Evolutionary conservation across 106 monocot species (phyloP).

Genomic region (Chionographis japonica): DNA sequence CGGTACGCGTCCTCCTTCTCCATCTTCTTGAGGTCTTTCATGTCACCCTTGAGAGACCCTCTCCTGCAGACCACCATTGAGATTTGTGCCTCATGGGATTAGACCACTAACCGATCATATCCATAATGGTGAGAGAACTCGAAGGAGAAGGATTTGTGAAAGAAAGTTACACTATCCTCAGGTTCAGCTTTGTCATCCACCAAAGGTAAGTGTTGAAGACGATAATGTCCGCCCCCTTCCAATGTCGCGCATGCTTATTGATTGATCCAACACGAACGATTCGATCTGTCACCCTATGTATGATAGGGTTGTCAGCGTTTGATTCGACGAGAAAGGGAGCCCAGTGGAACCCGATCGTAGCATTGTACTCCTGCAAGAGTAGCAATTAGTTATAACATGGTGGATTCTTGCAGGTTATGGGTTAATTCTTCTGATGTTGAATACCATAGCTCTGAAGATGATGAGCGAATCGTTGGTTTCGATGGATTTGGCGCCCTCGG

Average conservation of each 20-base stretch:
- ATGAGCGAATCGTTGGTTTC: constrained; percentile 7
- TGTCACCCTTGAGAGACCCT: constrained; percentile 45
- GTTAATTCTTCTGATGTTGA: neutral
- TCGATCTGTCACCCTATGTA: constrained; percentile 33
- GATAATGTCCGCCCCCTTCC: constrained; percentile 48
- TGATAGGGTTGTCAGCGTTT: constrained; percentile 49
- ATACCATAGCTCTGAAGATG: constrained; percentile 20
- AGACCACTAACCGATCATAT: no score
- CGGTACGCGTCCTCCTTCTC: constrained; percentile 52
- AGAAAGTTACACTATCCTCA: constrained; percentile 57
- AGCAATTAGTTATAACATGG: neutral
- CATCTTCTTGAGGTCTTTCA: constrained; percentile 40
- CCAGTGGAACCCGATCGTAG: constrained; percentile 57
- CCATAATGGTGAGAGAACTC: neutral
- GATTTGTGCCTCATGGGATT: no score
- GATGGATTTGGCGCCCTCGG: constrained; percentile 11
- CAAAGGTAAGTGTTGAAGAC: constrained; percentile 60
- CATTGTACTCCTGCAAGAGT: constrained; percentile 41
- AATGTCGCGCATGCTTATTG: constrained; percentile 47
- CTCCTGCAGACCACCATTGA: constrained; percentile 20
- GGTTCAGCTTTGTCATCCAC: constrained; percentile 58
- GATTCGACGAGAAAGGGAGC: constrained; percentile 61
- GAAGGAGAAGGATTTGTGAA: neutral
- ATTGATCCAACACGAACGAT: constrained; percentile 30
- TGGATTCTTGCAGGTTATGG: neutral